phyloP scores from a whole-genome alignment of 2,329 filamentous ascomycete genomes.

The Phaeosphaeria sp. region DNA sequence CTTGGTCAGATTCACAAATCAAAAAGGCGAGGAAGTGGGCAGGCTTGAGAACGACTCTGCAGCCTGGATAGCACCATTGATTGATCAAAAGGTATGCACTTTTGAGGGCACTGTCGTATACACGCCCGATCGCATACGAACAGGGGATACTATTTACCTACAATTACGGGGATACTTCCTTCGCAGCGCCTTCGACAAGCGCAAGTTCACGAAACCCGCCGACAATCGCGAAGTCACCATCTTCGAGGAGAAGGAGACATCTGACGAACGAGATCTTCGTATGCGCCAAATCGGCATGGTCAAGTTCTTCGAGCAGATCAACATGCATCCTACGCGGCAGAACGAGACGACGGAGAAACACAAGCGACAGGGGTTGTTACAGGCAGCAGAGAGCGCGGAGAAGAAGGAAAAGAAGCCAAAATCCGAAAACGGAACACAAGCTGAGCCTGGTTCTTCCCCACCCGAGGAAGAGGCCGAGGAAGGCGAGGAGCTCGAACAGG shows the following conservation, averaged over 20 bases:
- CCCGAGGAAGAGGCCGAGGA: conserved; percentile 73
- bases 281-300: conserved; percentile 87
- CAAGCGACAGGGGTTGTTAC: conserved; percentile 81
- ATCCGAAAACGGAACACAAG: conserved; percentile 59
- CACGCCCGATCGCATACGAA: conserved; percentile 81
- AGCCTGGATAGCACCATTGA: conserved; percentile 87
- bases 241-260: conserved; percentile 85
- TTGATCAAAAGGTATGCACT: conserved; percentile 86
- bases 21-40: conserved; percentile 80
- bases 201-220: conserved; percentile 66
- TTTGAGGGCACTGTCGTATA: conserved; percentile 91
- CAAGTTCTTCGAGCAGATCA: conserved; percentile 87
- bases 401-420: conserved; percentile 60
- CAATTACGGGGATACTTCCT: conserved; percentile 83
- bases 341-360: conserved; percentile 78
- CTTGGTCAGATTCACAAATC: conserved; percentile 88
- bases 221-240: conserved; percentile 74
- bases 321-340: conserved; percentile 75
- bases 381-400: conserved; percentile 88
- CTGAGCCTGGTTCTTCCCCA: conserved; percentile 60
- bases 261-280: conserved; percentile 82
- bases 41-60: conserved; percentile 85
- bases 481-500: conserved; percentile 89
- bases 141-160: conserved; percentile 93
- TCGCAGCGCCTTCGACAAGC: conserved; percentile 73